Evolutionary conservation across 306 rosid species (phyloP), one percentile per base, ranked within the genome.

Genomic region (Cicer cuneatum): DNA sequence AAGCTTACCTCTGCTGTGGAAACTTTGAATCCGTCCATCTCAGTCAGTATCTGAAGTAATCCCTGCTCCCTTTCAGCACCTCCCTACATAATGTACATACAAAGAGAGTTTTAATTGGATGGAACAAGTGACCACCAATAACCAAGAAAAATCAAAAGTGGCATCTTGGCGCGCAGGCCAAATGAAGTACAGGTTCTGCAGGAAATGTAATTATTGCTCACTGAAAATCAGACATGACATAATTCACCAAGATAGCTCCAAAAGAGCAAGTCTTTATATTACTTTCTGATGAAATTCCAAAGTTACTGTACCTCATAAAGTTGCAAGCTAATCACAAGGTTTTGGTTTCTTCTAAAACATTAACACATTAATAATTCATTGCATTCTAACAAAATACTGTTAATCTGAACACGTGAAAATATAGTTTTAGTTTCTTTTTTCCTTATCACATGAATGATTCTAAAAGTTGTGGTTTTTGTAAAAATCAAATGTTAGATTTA

Each of bases 31-130:
- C 98, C 98, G 86, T 93, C 98, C 96, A 93, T 74, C 83, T 93
- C 98, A 19, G 98, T 93, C 83, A 93, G 76, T 80, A 93, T 89
- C 87, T 93, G 98, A 77, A 93, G 97, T n/a, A 93, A 85, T 38
- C 98, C 98, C 69, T 93, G 98, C 40, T 93, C 98, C 79, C 98
- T 87, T 75, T 93, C 98, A 48, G 96, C 97, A 39, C 98, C 98
- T 78, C 98, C 98, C 98, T 91, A 49, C 54, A 86, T 37, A 70
- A 72, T 39, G 74, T 76, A 83, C 81, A 80, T 48, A 41, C 63
- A 48, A 7, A 72, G 42, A 29, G 5, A 72, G 42, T 8, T 67
- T 79, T 66, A 38, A 71, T 79, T 58, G 71, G 77, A 54, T 5
- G 14, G 70, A 69, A 45, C 64, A 76, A 18, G 57, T 11, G 68